Evolutionary conservation across 306 rosid genomes (phyloP), one percentile per base, ranked within the genome.

Genomic region (Cucumis cinereus): DNA sequence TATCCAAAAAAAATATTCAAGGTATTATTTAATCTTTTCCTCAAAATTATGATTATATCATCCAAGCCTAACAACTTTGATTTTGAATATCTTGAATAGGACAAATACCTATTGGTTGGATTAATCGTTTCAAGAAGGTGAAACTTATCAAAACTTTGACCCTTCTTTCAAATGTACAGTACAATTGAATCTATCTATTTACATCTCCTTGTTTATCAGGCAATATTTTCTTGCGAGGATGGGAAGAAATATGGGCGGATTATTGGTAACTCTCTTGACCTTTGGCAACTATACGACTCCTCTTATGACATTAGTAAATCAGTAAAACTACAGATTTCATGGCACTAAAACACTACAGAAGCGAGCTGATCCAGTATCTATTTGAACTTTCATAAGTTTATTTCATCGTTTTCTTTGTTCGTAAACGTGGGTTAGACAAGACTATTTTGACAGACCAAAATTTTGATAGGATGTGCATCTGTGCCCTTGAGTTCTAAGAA

Each of bases 121-220:
- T 86, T 58, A 88, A 90, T 78, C 80, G 50, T 82, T 90, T 85
- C 85, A 88, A 71, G 82, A 93, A 82, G 96, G 98, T 90, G 81
- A 79, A 73, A 47, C 22, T 66, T 73, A 73, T 20, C 59, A 5
- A 70, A 54, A 45, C 19, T 23, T 28, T 78, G 72, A 38, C 56
- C 33, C 72, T 78, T 76, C 54, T 61, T 57, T 80, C 66, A 41
- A 40, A 26, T 28, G 23, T 58, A 67, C 24, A 74, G 60, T 82
- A 58, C 50, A 40, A 45, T 60, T 14, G 38, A 16, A 74, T 66
- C 73, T 79, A 75, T 52, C 58, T 54, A 59, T 78, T 71, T 76
- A 60, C 78, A 74, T 68, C 24, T 49, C 80, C 74, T 82, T 72
- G 74, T 79, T 50, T 54, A 60, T 28, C 77, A 90, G 98, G 95